Conservation (phyloP, 2,329 filamentous ascomycete species). For the Penicillium sp. region DNA sequence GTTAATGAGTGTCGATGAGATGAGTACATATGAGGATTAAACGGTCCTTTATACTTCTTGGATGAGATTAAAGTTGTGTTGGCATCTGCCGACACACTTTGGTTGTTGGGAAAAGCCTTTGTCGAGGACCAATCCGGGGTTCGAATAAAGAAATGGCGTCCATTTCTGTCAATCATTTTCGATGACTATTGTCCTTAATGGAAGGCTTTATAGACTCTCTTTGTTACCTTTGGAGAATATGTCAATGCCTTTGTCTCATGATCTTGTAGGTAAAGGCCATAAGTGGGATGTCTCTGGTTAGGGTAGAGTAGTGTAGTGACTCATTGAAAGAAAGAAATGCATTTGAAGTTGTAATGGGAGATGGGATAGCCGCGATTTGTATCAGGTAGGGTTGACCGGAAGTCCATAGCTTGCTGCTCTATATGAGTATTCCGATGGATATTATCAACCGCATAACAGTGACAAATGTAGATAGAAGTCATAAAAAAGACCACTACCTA, state of each 20-base stretch:
- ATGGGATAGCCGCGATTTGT: background rate
- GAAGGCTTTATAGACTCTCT: background rate
- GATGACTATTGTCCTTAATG: background rate
- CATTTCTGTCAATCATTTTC: background rate
- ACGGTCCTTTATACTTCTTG: background rate
- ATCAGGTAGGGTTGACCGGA: background rate
- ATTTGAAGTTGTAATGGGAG: background rate
- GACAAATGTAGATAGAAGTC: background rate
- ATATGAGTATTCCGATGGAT: no score
- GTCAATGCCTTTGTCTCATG: background rate
- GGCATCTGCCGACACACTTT: background rate
- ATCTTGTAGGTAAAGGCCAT: background rate
- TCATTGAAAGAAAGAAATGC: background rate
- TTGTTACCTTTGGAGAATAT: background rate
- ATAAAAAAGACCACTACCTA: background rate
- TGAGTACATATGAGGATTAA: background rate
- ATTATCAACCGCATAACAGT: background rate
- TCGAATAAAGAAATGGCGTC: background rate
- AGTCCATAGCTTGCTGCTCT: background rate
- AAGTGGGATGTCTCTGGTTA: background rate
- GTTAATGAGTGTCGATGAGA: background rate
- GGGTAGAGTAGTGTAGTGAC: background rate
- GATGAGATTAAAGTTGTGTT: background rate
- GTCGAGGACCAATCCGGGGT: background rate
- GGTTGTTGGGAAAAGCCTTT: background rate